phyloP scores from a whole-genome alignment of 2,329 filamentous ascomycete species.

The Curvularia verruculosa region DNA sequence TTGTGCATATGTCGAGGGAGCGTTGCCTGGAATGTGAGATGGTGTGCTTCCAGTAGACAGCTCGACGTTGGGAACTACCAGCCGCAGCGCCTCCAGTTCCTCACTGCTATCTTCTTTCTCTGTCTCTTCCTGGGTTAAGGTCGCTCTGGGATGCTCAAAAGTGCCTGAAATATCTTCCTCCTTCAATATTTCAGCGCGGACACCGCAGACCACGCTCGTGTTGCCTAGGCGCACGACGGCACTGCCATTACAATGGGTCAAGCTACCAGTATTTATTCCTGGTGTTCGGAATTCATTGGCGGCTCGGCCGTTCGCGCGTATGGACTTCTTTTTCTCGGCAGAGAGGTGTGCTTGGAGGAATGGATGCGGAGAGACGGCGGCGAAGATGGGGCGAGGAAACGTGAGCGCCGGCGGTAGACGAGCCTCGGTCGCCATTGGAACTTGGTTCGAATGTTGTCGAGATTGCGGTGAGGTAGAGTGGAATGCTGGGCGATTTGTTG shows the following conservation, averaged over 20 bases:
- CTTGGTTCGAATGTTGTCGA: background rate
- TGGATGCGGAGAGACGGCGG: constrained; percentile 85
- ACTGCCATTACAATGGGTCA: constrained; percentile 89
- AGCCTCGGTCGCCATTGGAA: constrained; percentile 32
- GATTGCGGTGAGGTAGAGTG: background rate
- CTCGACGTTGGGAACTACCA: constrained; percentile 93
- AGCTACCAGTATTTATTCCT: constrained; percentile 79
- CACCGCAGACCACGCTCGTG: constrained; percentile 92
- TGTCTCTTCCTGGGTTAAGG: constrained; percentile 24
- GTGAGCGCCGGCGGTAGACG: constrained; percentile 48
- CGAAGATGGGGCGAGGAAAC: constrained; percentile 74
- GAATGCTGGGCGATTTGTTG: background rate
- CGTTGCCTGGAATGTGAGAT: constrained; percentile 80
- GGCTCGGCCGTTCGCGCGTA: constrained; percentile 81
- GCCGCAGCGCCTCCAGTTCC: constrained; percentile 61
- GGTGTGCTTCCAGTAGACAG: constrained; percentile 89
- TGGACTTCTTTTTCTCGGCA: constrained; percentile 61
- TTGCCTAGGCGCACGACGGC: constrained; percentile 87
- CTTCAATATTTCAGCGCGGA: constrained; percentile 82
- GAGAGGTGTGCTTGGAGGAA: constrained; percentile 90
- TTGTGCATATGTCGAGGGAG: constrained; percentile 81
- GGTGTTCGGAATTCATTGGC: constrained; percentile 72
- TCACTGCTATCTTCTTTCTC: constrained; percentile 29
- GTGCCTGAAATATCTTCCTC: constrained; percentile 75
- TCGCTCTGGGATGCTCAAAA: constrained; percentile 33